A percentile compares a stretch with the other conserved stretches of the same genome.
phyloP scores from a whole-genome alignment of 306 rosid genomes.

The Arachis hypogaea region DNA sequence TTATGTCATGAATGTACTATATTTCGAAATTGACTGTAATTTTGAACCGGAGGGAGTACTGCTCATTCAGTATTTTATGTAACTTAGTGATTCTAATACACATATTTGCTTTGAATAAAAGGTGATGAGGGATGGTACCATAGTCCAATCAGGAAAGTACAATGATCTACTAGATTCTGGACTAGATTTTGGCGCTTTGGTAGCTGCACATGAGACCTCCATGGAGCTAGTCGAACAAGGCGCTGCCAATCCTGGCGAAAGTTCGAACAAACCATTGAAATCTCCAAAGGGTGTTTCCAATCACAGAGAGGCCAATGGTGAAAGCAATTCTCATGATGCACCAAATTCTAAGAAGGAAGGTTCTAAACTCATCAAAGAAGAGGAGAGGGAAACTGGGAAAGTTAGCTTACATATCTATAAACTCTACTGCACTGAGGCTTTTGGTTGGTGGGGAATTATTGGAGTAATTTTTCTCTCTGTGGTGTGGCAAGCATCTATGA shows the following conservation, averaged over 20 bases:
- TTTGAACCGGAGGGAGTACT: too few species aligned
- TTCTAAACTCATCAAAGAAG: slow-evolving; percentile 93
- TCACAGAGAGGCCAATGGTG: slow-evolving; percentile 55
- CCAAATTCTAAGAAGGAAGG: slow-evolving; percentile 53
- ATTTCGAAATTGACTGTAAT: too few species aligned
- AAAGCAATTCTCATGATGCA: slow-evolving; percentile 54
- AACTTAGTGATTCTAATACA: slow-evolving; percentile 8
- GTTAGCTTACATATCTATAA: slow-evolving; percentile 76
- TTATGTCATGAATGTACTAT: too few species aligned
- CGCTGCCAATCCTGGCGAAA: slow-evolving; percentile 43
- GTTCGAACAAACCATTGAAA: slow-evolving; percentile 42
- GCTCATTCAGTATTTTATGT: background rate
- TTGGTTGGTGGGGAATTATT: slow-evolving; percentile 83
- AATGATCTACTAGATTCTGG: slow-evolving; percentile 60
- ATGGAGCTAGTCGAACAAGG: slow-evolving; percentile 93
- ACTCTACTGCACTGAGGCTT: slow-evolving; percentile 89
- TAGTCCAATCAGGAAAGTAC: slow-evolving; percentile 86
- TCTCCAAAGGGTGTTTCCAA: slow-evolving; percentile 45
- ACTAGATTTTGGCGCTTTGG: slow-evolving; percentile 78
- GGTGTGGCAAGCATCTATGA: slow-evolving; percentile 69
- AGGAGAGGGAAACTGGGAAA: slow-evolving; percentile 89
- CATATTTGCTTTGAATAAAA: slow-evolving; percentile 33
- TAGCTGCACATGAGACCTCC: slow-evolving; percentile 87
- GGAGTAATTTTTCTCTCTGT: slow-evolving; percentile 57
- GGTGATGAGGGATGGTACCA: slow-evolving; percentile 91